Base-by-base conservation (phyloP, 768 basidiomycete species). In the Mycena floridula region DNA sequence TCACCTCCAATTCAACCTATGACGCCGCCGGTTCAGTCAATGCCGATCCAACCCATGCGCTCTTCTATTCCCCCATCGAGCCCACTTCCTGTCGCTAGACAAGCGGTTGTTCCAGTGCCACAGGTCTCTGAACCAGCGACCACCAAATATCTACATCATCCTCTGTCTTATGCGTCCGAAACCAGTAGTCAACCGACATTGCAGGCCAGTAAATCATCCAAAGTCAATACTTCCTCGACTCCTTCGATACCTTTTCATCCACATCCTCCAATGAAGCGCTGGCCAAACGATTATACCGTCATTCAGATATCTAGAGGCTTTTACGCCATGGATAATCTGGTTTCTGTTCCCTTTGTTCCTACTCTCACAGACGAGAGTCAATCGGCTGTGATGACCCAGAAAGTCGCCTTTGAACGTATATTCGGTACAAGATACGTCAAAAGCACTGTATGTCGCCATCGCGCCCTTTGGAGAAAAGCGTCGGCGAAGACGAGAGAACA, bases 211-310 rank as follows among this genome's bases (percentile, higher is more conserved):
- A 11, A n/a, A n/a, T n/a, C n/a, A n/a, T n/a, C n/a, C n/a, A n/a
- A n/a, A n/a, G n/a, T n/a, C n/a, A n/a, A 25, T 16, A 20, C 7
- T 18, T 27, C 45, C 25, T 12, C 18, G 11, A 27, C 46, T 5
- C 44, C 60, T 1, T 52, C 66, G 21, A 68, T 72, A 37, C 69
- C 79, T 2, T 73, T 76, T 43, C 76, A 77, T 51, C 72, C 79
- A 0, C 79, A 81, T 50, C 78, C 81, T 2, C 79, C 81, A 2
- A 64, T 82, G 23, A 85, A 84, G 55, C 76, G 81, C 12, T 86
- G 84, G 84, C 84, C 84, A 26, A 84, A 85, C 54, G 84, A 85
- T 61, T 84, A 82, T 57, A 79, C 78, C 7, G 83, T 86, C 18
- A 72, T 69, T 40, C 82, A 85, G 56, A 67, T 85, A 45, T 72